Evolutionary conservation across 2,329 filamentous ascomycete genomes (phyloP).

Genomic region (Apiospora marii): DNA sequence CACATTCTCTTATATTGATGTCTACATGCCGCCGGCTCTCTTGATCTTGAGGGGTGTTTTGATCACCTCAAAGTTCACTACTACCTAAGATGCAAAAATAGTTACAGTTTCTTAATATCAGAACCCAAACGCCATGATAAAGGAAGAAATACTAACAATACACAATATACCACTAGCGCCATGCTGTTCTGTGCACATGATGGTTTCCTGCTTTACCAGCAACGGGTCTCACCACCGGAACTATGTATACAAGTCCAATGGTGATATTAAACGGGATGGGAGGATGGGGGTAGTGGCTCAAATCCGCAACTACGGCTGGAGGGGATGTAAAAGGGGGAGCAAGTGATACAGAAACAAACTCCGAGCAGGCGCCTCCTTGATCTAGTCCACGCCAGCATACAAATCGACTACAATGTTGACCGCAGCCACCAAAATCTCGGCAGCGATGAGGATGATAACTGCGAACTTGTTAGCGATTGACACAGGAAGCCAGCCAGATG

Average conservation of each 20-base stretch:
- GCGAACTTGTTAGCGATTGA: not conserved
- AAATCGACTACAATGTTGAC: constrained; percentile 96
- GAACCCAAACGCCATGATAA: not conserved
- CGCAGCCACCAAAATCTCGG: constrained; percentile 90
- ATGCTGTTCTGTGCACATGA: constrained; percentile 17
- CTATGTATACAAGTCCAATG: constrained; percentile 2
- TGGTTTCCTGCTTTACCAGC: constrained; percentile 5
- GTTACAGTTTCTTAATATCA: not conserved
- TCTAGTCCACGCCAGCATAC: constrained; percentile 64
- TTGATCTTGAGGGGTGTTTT: not conserved
- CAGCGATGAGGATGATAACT: constrained; percentile 96
- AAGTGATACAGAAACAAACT: not conserved
- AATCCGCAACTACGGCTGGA: not conserved
- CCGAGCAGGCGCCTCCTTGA: not conserved
- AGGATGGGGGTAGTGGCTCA: not conserved
- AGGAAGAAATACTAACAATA: not conserved
- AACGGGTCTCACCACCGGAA: not conserved
- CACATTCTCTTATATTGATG: not conserved
- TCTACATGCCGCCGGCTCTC: not conserved
- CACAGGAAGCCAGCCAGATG: not conserved
- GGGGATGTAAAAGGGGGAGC: not conserved
- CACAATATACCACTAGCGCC: constrained; percentile 19
- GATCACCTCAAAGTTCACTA: not conserved
- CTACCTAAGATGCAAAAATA: not conserved
- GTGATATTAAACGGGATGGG: not conserved